Evolutionary conservation across 176 grass and related monocot species (phyloP).

Genomic region (Aegilops longissima): DNA sequence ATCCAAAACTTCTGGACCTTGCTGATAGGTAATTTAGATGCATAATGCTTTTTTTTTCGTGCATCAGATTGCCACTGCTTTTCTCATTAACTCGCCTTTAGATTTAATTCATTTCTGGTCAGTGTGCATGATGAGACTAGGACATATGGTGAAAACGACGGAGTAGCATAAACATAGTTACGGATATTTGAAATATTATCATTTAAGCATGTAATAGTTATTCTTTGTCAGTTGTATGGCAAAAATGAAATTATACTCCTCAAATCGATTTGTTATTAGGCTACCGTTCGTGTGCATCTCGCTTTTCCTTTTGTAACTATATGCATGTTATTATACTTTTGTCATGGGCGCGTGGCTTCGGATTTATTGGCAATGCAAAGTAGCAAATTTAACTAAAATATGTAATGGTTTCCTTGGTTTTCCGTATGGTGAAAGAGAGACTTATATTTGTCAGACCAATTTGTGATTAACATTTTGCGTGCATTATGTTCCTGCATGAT

Average conservation of each 20-base stretch:
- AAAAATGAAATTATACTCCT: neutral
- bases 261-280: neutral
- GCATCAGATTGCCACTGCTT: neutral
- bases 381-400: neutral
- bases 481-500: neutral
- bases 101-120: neutral
- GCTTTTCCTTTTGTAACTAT: neutral
- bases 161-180: neutral
- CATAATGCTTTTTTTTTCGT: neutral
- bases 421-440: neutral
- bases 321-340: neutral
- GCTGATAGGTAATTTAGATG: slow-evolving; percentile 67
- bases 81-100: neutral
- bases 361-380: too few relatives aligned
- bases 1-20: slow-evolving; percentile 74
- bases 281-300: neutral
- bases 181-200: neutral
- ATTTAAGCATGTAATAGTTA: neutral
- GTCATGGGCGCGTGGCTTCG: too few relatives aligned
- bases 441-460: neutral
- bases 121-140: neutral
- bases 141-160: neutral
- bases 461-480: neutral
- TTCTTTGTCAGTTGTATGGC: neutral
- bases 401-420: too few relatives aligned